Conservation (phyloP, 768 basidiomycete genomes). For the Rossbeevera mucosa region DNA sequence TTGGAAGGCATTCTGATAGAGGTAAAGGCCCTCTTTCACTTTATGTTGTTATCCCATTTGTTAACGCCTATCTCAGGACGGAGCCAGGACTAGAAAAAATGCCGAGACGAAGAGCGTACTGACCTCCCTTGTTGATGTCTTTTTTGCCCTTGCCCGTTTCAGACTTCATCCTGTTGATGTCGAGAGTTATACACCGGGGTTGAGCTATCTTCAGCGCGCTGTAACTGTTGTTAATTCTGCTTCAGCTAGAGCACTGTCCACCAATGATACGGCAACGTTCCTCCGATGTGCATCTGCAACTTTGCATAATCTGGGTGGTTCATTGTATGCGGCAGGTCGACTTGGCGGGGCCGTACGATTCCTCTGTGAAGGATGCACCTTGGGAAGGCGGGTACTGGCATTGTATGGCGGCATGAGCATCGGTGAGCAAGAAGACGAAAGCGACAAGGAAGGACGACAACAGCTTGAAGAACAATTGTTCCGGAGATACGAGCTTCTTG, state of each 20-base stretch:
- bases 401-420: conserved; percentile 13
- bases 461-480: conserved; percentile 62
- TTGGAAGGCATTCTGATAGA: conserved; percentile 29
- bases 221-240: conserved; percentile 20
- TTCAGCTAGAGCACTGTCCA: conserved; percentile 4
- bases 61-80: conserved; percentile 3
- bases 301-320: conserved; percentile 63
- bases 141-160: conserved; percentile 51
- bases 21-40: conserved; percentile 24
- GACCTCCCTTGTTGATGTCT: conserved; percentile 48
- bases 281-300: conserved; percentile 68
- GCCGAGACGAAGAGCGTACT: conserved; percentile 32
- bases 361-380: conserved; percentile 52
- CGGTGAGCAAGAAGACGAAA: conserved; percentile 14
- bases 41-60: background rate
- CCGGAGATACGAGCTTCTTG: conserved; percentile 78
- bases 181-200: conserved; percentile 42
- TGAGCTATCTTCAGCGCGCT: conserved; percentile 46
- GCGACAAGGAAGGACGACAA: conserved; percentile 43
- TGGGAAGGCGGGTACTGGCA: conserved; percentile 47
- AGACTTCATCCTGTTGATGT: conserved; percentile 38
- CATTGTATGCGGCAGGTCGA: conserved; percentile 61
- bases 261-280: conserved; percentile 43
- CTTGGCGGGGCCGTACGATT: conserved; percentile 67
- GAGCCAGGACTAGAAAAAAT: background rate